A percentile compares a stretch with the other conserved stretches of the same genome.
These are phyloP conservation scores for Phallus indusiatus DNA, from an alignment of 768 basidiomycete species.

Conservation along the genomic window DNA sequence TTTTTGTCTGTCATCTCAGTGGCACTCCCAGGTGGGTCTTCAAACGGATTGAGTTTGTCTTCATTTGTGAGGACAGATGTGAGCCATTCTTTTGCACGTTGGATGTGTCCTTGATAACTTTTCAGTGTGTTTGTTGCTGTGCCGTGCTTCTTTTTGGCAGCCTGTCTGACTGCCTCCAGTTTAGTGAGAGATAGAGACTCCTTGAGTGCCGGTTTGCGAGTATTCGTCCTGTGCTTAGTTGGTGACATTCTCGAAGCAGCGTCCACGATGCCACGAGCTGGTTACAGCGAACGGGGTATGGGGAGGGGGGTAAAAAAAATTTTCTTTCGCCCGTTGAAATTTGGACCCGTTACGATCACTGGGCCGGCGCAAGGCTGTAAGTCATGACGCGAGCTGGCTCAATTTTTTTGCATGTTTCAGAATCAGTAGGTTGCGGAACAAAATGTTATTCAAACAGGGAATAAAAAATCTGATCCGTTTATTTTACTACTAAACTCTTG, in stretches of 20 bases:
- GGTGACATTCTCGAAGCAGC: neutral
- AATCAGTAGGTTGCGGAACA: no score
- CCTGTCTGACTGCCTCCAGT: neutral
- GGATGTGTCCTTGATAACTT: neutral
- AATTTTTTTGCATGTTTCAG: no score
- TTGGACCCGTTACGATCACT: neutral
- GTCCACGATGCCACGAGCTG: no score
- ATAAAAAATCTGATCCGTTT: no score
- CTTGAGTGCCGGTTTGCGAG: neutral
- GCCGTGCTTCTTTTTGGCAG: neutral
- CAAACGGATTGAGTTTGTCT: neutral
- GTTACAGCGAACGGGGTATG: neutral
- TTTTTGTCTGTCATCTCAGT: neutral
- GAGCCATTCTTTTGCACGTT: neutral
- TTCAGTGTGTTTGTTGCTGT: neutral
- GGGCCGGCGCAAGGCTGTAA: neutral
- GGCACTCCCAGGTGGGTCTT: neutral
- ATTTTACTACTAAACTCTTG: no score
- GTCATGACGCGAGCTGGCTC: no score
- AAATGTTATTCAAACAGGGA: no score
- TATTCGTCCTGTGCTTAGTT: neutral
- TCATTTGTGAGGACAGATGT: neutral
- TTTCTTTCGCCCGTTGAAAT: neutral
- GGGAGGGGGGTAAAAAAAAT: neutral
- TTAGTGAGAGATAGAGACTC: neutral